Evolutionary conservation across 2,329 filamentous ascomycete genomes (phyloP), one percentile per base, ranked within the genome.

Genomic region (Sphaceloma murrayae): DNA sequence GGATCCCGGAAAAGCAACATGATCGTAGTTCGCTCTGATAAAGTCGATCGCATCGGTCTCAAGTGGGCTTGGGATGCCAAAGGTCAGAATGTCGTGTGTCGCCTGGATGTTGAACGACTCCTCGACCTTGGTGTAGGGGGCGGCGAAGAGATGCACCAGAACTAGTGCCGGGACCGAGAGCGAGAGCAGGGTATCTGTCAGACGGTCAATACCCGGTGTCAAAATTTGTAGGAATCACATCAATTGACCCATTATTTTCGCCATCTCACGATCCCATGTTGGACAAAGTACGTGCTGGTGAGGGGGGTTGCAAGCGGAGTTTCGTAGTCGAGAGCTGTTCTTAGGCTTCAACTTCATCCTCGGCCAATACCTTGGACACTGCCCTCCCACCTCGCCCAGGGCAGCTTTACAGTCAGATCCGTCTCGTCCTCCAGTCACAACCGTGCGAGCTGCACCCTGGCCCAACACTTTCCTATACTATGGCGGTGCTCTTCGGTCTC

Each of bases 21-120:
- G 91, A 60, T 98, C 91, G 67, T 93, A 98, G 53, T 80, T 68
- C 14, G 64, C 59, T 1, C 68, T 72, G 18, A 62, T 48, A 18
- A 54, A 49, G 13, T 50, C 48, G 0, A 57, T 49, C 4, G 52
- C 48, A 48, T 62, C 57, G 21, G 27, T 16, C 16, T 44, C 40
- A 2, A 45, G 14, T 18, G 48, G 40, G 31, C 52, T 54, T 0
- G 85, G 85, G 1, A 85, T 77, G 17, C 87, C 87, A 60, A 91
- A 86, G 27, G 75, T 74, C 48, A 94, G 63, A 26, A 98, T 82
- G 61, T 98, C 91, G 63, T 96, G 91, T 2, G 80, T 75, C 4
- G 91, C 91, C 62, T 98, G 91, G 47, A 96, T 78, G 62, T 94
- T 94, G 74, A 98, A 96, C 0, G 89, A 96, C 64, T 98, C 91